These are phyloP conservation scores for Wickerhamomyces bisporus DNA, from an alignment of 805 yeast species.

Conservation along the genomic window DNA sequence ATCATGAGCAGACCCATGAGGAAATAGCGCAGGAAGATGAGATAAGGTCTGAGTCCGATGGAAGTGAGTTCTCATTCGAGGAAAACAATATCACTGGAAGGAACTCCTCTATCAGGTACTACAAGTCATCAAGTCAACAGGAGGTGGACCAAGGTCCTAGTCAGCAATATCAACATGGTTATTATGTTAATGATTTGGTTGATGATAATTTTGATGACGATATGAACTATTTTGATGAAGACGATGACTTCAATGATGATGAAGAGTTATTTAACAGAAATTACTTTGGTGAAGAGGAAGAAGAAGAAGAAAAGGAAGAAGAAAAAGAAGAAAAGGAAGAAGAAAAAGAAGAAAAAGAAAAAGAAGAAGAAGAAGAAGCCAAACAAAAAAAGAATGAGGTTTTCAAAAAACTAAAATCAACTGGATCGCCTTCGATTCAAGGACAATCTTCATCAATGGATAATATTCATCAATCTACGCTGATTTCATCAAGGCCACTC, in stretches of 20 bases:
- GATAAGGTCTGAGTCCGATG: conserved; percentile 6
- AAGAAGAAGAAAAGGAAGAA: conserved; percentile 2
- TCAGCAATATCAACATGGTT: conserved; percentile 25
- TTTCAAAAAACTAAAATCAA: too few species aligned
- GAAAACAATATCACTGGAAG: conserved; percentile 41
- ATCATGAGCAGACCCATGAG: background rate
- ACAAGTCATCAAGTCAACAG: conserved; percentile 29
- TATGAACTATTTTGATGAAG: conserved; percentile 33
- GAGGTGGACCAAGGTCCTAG: conserved; percentile 9
- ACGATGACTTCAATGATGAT: conserved; percentile 29
- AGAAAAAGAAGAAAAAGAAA: too few species aligned
- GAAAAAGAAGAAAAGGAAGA: background rate
- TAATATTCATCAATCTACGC: background rate
- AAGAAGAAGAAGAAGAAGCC: background rate
- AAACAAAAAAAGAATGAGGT: background rate
- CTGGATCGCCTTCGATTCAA: too few species aligned
- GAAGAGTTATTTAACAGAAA: conserved; percentile 27
- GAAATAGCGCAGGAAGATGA: background rate
- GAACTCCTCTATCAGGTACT: conserved; percentile 49
- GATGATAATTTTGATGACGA: conserved; percentile 40
- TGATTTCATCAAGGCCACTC: conserved; percentile 15
- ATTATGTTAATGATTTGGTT: conserved; percentile 34
- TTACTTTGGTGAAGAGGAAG: conserved; percentile 23
- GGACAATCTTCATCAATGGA: background rate
- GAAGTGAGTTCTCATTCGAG: conserved; percentile 46